Evolutionary conservation across 2,329 filamentous ascomycete species (phyloP), one percentile per base, ranked within the genome.

Genomic region (Aspergillus sclerotialis): DNA sequence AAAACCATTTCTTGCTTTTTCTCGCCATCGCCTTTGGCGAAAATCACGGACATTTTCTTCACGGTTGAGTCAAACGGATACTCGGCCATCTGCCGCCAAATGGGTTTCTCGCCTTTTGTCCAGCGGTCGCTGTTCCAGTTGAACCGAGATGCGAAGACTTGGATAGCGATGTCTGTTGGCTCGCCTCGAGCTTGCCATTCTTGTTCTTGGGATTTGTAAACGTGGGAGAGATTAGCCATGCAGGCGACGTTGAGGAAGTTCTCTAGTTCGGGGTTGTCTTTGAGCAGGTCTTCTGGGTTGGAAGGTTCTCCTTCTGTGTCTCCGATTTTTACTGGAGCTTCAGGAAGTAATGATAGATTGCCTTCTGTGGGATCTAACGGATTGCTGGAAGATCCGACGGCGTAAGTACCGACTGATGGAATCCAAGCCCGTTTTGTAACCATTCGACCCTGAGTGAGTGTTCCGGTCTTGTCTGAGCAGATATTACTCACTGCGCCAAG

Each of bases 31-130:
- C 32, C 24, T n/a, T 55, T 52, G 8, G 55, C 48, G 54, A 81
- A 82, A 34, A 84, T 77, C 24, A 84, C 80, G 0, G 80, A 82
- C 82, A 86, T 86, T 48, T 80, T 82, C 65, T 86, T 87, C 43
- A 85, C 73, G 37, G 76, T 76, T 0, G 80, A 84, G 50, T 86
- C 82, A 43, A 86, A 87, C 0, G 80, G 82, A 38, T 82, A 84
- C 47, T 86, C 82, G 2, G 77, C 75, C 15, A 79, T 61, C 44
- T 81, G 68, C 13, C 61, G 64, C 76, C 76, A 81, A 17, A 64
- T 48, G 0, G 72, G 63, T 4, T 60, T 60, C 1, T 73, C 64
- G 2, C 69, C 73, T 9, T 65, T 62, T 0, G 69, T 70, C 44
- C 74, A 70, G 7, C 64, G 62, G 11, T 69, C 63, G 7, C 74